A percentile compares a stretch with the other conserved stretches of the same genome.
phyloP scores from a whole-genome alignment of 1,139 yeast genomes.

The Saccharomyces pastorianus region DNA sequence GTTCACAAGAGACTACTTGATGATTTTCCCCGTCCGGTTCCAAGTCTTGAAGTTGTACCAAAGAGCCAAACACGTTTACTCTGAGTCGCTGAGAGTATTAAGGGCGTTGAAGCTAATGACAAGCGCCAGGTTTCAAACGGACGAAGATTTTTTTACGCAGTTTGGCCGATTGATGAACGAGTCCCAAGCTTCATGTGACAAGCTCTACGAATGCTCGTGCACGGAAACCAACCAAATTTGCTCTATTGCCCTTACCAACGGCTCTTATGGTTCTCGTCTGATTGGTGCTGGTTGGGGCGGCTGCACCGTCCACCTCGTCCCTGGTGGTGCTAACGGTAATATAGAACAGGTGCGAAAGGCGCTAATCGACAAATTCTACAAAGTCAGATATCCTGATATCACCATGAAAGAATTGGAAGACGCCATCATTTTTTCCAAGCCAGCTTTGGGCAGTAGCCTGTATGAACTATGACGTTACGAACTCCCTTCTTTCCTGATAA shows the following conservation, averaged over 20 bases:
- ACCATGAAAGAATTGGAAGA: slow-evolving; percentile 37
- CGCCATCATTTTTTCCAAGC: slow-evolving; percentile 47
- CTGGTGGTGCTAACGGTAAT: slow-evolving; percentile 35
- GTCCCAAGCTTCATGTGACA: slow-evolving; percentile 48
- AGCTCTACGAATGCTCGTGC: slow-evolving; percentile 49
- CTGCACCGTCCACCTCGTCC: slow-evolving; percentile 56
- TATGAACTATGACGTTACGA: not conserved
- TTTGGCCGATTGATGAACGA: slow-evolving; percentile 53
- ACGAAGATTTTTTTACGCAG: slow-evolving; percentile 28
- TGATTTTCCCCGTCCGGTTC: slow-evolving; percentile 50
- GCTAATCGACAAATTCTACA: slow-evolving; percentile 44
- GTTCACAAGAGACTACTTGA: slow-evolving; percentile 40
- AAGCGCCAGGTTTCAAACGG: slow-evolving; percentile 4
- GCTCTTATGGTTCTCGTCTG: slow-evolving; percentile 59
- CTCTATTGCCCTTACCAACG: slow-evolving; percentile 44
- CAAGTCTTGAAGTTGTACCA: slow-evolving; percentile 47
- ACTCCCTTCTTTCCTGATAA: no score
- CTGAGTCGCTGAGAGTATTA: slow-evolving; percentile 54
- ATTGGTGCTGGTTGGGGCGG: slow-evolving; percentile 85
- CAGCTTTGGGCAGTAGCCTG: slow-evolving; percentile 40
- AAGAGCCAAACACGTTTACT: slow-evolving; percentile 55
- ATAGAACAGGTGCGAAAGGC: slow-evolving; percentile 41
- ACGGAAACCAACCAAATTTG: slow-evolving; percentile 47
- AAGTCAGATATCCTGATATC: slow-evolving; percentile 36
- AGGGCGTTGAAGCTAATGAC: slow-evolving; percentile 40